A percentile compares a stretch with the other conserved stretches of the same genome.
Conservation (phyloP, 2,329 filamentous ascomycete genomes). For the Graphilbum ipis-grandicollis region DNA sequence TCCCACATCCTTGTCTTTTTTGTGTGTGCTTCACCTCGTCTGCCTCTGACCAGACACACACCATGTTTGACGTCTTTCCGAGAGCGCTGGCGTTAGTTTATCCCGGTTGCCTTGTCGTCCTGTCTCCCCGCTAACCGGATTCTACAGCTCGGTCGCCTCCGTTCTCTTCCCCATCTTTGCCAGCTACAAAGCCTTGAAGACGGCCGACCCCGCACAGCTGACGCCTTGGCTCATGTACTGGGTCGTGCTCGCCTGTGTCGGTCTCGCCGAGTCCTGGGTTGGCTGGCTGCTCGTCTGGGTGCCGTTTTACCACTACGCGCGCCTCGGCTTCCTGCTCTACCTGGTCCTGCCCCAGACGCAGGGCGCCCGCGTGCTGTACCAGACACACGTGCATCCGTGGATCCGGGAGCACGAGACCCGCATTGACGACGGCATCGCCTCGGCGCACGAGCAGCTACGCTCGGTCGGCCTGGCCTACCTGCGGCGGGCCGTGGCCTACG, state of each 20-base stretch:
- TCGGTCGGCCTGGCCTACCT: slow-evolving; percentile 59
- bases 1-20: neutral
- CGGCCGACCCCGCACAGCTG: slow-evolving; percentile 71
- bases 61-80: slow-evolving; percentile 10
- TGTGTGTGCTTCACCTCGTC: neutral
- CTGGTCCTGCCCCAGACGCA: slow-evolving; percentile 96
- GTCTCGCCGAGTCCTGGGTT: slow-evolving; percentile 74
- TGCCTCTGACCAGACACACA: neutral
- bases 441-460: slow-evolving; percentile 61
- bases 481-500: slow-evolving; percentile 36
- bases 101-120: neutral
- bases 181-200: slow-evolving; percentile 94
- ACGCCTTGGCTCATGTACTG: slow-evolving; percentile 99
- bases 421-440: slow-evolving; percentile 81
- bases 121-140: slow-evolving; percentile 3
- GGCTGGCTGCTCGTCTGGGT: slow-evolving; percentile 79
- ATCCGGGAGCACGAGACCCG: slow-evolving; percentile 69
- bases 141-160: slow-evolving; percentile 58
- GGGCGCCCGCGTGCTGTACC: slow-evolving; percentile 73
- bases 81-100: slow-evolving; percentile 8
- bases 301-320: slow-evolving; percentile 86
- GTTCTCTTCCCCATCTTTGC: slow-evolving; percentile 93
- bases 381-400: slow-evolving; percentile 73
- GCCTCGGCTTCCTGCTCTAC: slow-evolving; percentile 75
- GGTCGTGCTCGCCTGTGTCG: slow-evolving; percentile 71